Evolutionary conservation across 495 filamentous ascomycete genomes (phyloP), one percentile per base, ranked within the genome.

Genomic region (Friedmanniomyces endolithicus): DNA sequence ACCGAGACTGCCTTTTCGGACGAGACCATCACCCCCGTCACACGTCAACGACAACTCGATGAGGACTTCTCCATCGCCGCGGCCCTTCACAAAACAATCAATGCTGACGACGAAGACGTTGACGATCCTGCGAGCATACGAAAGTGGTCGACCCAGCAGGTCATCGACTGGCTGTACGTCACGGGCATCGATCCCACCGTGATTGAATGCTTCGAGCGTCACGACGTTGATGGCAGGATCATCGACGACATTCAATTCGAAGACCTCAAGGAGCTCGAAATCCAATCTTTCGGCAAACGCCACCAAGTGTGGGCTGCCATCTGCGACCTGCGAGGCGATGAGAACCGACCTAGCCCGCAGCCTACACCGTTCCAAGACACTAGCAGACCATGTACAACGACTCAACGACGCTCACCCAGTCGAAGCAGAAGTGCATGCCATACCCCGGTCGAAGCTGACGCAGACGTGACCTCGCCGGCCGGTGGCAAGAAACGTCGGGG

Each of bases 191-290:
- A 96, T 51, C 70, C 78, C 11, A 69, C 73, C 0, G 71, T 89
- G 37, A 77, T 90, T n/a, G 80, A 94, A 50, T 86, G 82, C 62
- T 96, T 98, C 60, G 75, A 86, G 52, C 74, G 78, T 58, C 90
- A 98, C 68, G 92, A 98, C 64, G 96, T 98, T 66, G 83, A 83
- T 22, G 92, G 92, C 0, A 70, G 80, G 2, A 82, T 96, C 48
- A 74, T 98, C 1, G 79, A 90, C 23, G 83, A 85, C 16, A 72
- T 98, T n/a, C 85, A 94, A 63, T 79, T 86, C 60, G 87, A 95
- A 33, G 89, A 96, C 64, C 74, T 98, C n/a, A 88, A 89, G 63
- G 92, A 98, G 70, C 81, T 96, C 6, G 85, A 85, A 20, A 94
- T 98, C 56, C 70, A 76, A n/a, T 96, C 92, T 0, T 96, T 96